Conservation (phyloP, 176 grass and related monocot species). For the Oryza glumipatula region DNA sequence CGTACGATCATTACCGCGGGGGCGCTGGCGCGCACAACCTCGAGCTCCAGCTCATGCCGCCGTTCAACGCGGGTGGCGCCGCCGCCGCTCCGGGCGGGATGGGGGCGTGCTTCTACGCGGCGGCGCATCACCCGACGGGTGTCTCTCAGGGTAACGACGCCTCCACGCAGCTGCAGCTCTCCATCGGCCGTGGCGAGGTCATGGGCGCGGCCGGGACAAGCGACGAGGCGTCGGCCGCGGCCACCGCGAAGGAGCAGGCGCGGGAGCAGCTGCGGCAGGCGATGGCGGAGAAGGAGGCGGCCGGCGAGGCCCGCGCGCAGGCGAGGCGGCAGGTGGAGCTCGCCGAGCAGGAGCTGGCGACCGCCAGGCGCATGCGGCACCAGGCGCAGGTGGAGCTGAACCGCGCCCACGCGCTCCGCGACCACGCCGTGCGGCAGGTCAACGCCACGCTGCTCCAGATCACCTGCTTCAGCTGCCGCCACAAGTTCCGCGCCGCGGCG, state of each 20-base stretch:
- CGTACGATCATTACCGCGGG: constrained; percentile 4
- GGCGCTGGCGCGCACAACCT: constrained; percentile 39
- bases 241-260: constrained; percentile 24
- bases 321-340: constrained; percentile 74
- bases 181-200: constrained; percentile 44
- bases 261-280: constrained; percentile 53
- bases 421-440: constrained; percentile 78
- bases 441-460: constrained; percentile 77
- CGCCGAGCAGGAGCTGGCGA: constrained; percentile 80
- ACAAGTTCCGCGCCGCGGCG: constrained; percentile 54
- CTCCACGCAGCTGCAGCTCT: constrained; percentile 57
- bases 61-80: not conserved
- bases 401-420: constrained; percentile 73
- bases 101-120: not conserved
- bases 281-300: constrained; percentile 62
- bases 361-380: constrained; percentile 78
- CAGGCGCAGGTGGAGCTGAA: constrained; percentile 87
- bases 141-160: not conserved
- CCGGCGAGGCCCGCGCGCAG: constrained; percentile 69
- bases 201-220: not conserved
- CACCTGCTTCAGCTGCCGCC: constrained; percentile 83
- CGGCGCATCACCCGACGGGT: not conserved
- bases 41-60: constrained; percentile 85
- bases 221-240: not conserved
- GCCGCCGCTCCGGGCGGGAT: not conserved